Evolutionary conservation across 2,329 filamentous ascomycete genomes (phyloP), one percentile per base, ranked within the genome.

Genomic region (Aureobasidium uvarum): DNA sequence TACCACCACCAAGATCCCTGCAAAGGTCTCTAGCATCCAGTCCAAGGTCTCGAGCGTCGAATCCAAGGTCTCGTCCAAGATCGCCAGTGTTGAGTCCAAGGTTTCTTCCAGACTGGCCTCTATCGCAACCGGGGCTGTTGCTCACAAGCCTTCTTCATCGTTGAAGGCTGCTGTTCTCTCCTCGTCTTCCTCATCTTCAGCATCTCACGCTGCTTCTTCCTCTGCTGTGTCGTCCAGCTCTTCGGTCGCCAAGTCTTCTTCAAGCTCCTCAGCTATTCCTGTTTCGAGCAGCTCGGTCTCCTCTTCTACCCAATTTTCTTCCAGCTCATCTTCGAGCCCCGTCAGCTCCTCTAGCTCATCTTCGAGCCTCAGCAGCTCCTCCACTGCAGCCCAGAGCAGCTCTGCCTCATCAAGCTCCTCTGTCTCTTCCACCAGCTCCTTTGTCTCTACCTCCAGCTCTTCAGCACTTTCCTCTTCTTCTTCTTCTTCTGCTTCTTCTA

Each of bases 41-140:
- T 50, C 58, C 31, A 62, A 60, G 58, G 31, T 60, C 31, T 60
- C 56, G 6, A 60, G 56, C 43, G 31, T 62, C 23, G 16, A 36
- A n/a, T 45, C 56, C 25, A 60, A 58, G 36, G 54, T 56, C 33
- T 56, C 54, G 5, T 56, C 54, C 4, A 58, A 60, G n/a, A 14
- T 60, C 41, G 45, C 56, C 10, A 60, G 56, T 36, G 45, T 62
- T 5, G 14, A 38, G 33, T 50, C 58, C 31, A 62, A 60, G 28
- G 56, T 60, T 16, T 60, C 56, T 2, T 60, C 56, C 2, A 60
- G 51, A 33, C 13, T 62, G 11, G 43, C 58, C 6, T 62, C 58
- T 11, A 16, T 39, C 16, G 58, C 36, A 10, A 51, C 58, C 2
- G 36, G 39, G 8, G 25, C n/a, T 23, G 51, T 20, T 51, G 58